phyloP scores from a whole-genome alignment of 345 rosid genomes.

The Hibiscus tridactylites region DNA sequence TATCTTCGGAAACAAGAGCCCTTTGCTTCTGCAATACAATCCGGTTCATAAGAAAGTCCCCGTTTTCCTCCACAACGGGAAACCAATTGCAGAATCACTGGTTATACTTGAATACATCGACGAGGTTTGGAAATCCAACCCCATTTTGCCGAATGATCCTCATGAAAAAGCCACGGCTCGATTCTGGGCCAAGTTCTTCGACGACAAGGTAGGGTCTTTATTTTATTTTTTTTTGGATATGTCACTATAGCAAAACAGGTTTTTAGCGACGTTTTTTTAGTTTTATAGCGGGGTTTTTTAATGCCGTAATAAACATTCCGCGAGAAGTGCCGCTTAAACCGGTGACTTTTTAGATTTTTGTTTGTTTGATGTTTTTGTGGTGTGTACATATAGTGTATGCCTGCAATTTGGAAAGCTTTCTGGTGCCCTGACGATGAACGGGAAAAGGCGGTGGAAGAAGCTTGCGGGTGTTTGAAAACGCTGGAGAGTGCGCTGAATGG shows the following conservation, averaged over 20 bases:
- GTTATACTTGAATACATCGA: conserved; percentile 42
- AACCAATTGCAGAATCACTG: conserved; percentile 27
- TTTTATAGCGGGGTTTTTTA: too few relatives aligned
- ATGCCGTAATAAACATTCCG: too few relatives aligned
- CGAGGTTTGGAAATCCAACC: conserved; percentile 34
- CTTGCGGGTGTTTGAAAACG: background rate
- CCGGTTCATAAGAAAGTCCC: conserved; percentile 35
- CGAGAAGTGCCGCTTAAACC: too few relatives aligned
- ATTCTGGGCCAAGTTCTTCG: conserved; percentile 36
- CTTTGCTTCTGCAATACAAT: conserved; percentile 21
- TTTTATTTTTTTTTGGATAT: background rate
- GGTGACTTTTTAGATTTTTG: too few relatives aligned
- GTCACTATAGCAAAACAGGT: too few relatives aligned
- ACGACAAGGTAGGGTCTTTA: conserved; percentile 20
- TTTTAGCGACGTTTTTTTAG: too few relatives aligned
- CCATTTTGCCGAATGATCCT: conserved; percentile 33
- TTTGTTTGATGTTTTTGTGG: too few relatives aligned
- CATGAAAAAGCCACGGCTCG: conserved; percentile 31
- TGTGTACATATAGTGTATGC: background rate
- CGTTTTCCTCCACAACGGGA: conserved; percentile 37
- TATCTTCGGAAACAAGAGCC: conserved; percentile 14
- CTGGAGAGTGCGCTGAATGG: conserved; percentile 1
- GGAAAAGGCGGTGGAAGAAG: conserved; percentile 4
- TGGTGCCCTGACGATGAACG: background rate
- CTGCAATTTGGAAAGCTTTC: background rate